phyloP scores from a whole-genome alignment of 208 protist species.

The Phytomonas francai region DNA sequence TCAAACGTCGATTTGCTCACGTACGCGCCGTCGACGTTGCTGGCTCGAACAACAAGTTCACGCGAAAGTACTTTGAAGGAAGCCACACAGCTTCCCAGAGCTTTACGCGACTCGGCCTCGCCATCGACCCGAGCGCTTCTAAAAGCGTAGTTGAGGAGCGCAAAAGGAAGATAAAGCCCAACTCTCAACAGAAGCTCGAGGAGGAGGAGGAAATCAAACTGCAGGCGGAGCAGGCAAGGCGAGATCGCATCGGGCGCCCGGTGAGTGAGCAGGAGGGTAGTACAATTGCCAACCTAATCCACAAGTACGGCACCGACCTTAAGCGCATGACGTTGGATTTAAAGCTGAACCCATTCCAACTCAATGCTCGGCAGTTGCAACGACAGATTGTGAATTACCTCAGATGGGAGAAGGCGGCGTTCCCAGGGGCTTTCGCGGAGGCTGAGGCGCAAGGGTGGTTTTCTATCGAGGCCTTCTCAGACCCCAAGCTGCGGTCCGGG shows the following conservation, averaged over 20 bases:
- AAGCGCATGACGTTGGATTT: conserved; percentile 77
- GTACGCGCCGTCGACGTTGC: conserved; percentile 62
- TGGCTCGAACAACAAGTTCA: conserved; percentile 69
- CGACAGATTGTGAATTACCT: conserved; percentile 79
- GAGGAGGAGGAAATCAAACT: conserved; percentile 39
- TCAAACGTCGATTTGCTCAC: conserved; percentile 77
- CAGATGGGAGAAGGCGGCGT: conserved; percentile 65
- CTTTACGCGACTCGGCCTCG: conserved; percentile 70
- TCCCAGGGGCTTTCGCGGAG: conserved; percentile 58
- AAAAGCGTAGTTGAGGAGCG: conserved; percentile 24
- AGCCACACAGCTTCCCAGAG: conserved; percentile 55
- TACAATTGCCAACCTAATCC: conserved; percentile 63
- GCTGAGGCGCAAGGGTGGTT: conserved; percentile 72
- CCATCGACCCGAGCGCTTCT: conserved; percentile 46
- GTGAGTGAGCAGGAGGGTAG: conserved; percentile 73
- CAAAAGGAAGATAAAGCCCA: conserved; percentile 38
- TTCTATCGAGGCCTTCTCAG: conserved; percentile 49
- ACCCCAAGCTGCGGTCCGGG: conserved; percentile 40
- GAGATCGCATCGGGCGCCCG: conserved; percentile 38
- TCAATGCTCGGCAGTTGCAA: conserved; percentile 81
- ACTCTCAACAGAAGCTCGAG: conserved; percentile 33
- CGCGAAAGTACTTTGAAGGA: conserved; percentile 72
- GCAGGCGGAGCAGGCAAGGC: conserved; percentile 18
- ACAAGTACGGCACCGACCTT: conserved; percentile 60
- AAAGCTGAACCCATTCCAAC: conserved; percentile 80